Evolutionary conservation across 1,284 basidiomycete genomes (phyloP).

Genomic region (Ganoderma sinense): DNA sequence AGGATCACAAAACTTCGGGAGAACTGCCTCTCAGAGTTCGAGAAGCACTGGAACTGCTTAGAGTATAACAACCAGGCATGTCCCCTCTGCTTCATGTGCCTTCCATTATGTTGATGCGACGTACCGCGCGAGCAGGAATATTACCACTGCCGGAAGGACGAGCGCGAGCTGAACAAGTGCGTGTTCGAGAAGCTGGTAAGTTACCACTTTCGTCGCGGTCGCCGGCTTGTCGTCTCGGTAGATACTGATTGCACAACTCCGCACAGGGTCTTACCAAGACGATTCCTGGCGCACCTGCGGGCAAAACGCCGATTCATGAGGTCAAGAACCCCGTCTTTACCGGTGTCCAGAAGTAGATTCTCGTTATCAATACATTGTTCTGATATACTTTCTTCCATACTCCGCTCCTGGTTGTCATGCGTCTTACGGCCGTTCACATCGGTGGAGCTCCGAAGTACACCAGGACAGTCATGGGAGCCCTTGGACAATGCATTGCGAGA

Average conservation of each 20-base stretch:
- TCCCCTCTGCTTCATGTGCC: slow-evolving; percentile 10
- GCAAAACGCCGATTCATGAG: slow-evolving; percentile 90
- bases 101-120: slow-evolving; percentile 5
- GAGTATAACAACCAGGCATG: slow-evolving; percentile 95
- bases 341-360: slow-evolving; percentile 72
- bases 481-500: background rate
- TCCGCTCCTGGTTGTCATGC: background rate
- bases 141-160: slow-evolving; percentile 90
- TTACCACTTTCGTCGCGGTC: slow-evolving; percentile 27
- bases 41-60: slow-evolving; percentile 95
- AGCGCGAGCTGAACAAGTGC: slow-evolving; percentile 92
- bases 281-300: slow-evolving; percentile 91
- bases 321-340: slow-evolving; percentile 86
- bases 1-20: slow-evolving; percentile 95
- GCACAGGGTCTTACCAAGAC: slow-evolving; percentile 88
- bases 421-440: background rate
- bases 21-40: slow-evolving; percentile 90
- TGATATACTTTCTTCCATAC: background rate
- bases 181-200: slow-evolving; percentile 95
- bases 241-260: slow-evolving; percentile 5
- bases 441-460: too few relatives aligned
- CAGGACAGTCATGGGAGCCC: background rate
- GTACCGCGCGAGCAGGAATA: slow-evolving; percentile 72
- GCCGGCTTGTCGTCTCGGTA: background rate
- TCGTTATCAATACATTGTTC: slow-evolving; percentile 21